Percentiles rank a stretch among this genome's conserved stretches.
Conservation (phyloP, 2,329 filamentous ascomycete species). For the Hymenoscyphus repandus region DNA sequence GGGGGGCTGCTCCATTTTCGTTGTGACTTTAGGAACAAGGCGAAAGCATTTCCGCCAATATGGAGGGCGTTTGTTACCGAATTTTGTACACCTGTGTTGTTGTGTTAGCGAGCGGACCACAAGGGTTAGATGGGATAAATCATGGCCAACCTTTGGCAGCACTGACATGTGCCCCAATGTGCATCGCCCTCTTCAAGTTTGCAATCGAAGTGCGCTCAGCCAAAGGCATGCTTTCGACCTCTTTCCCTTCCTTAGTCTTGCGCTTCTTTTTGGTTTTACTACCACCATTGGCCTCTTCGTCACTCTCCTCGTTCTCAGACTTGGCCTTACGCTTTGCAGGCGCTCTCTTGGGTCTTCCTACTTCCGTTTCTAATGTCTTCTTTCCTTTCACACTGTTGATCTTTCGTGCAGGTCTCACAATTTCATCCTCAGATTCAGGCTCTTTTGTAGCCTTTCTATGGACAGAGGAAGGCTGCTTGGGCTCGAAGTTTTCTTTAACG, state of each 20-base stretch:
- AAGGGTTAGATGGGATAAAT: neutral
- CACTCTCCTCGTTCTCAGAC: conserved; percentile 22
- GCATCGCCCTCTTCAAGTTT: conserved; percentile 65
- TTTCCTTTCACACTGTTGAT: conserved; percentile 19
- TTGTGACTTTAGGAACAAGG: conserved; percentile 93
- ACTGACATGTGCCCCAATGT: conserved; percentile 89
- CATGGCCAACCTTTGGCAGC: conserved; percentile 67
- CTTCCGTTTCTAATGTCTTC: conserved; percentile 12
- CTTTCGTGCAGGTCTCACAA: conserved; percentile 7
- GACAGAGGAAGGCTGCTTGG: neutral
- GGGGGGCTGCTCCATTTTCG: conserved; percentile 88
- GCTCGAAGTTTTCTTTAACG: too few species aligned
- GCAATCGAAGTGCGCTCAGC: conserved; percentile 59
- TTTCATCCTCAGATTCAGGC: neutral
- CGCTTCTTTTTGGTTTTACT: conserved; percentile 36
- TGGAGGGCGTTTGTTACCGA: conserved; percentile 70
- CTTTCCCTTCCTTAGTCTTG: conserved; percentile 53
- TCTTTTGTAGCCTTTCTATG: neutral
- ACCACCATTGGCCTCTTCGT: conserved; percentile 16
- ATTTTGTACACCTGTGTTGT: conserved; percentile 74
- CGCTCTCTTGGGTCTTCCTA: conserved; percentile 17
- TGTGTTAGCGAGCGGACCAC: neutral
- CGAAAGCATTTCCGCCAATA: conserved; percentile 89
- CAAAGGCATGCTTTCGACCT: conserved; percentile 55
- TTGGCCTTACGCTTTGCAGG: conserved; percentile 26